Base-by-base conservation (phyloP, 2,329 filamentous ascomycete species). In the Pyricularia sp. region DNA sequence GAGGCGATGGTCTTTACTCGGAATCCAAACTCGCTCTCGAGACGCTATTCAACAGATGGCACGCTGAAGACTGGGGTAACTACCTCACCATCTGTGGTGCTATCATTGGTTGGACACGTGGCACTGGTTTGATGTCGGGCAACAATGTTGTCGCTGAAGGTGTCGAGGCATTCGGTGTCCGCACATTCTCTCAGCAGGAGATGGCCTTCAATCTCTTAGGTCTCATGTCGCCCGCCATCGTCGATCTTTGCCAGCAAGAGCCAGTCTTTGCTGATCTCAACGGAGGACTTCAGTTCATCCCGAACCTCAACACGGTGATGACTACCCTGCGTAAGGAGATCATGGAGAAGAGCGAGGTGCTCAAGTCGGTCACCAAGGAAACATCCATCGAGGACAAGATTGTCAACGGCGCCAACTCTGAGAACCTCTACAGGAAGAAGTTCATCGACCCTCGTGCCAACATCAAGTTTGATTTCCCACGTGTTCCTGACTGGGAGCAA, bases 121-220 rank as follows among this genome's bases (percentile, higher is more conserved):
- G 76, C 2, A 80, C 78, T 0, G 73, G 74, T 1, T 68, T 80
- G 12, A 99, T 99, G 93, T 90, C 89, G 70, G 93, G 90, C 73
- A 97, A 97, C 83, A 97, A 99, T 77, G 87, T 97, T 71, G 93
- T 97, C 69, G 94, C 94, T 44, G 93, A 97, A 76, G 94, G 93
- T 66, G 91, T 99, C 65, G 94, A 99, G 81, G 91, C 90, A 71
- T 94, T 96, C 70, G 94, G 94, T 72, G 94, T 97, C 30, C 92
- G 94, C 71, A 99, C 94, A 4, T 99, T 99, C 82, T 97, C 93
- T 10, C 94, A 97, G 79, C 92, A 96, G 75, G 94, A 99, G 78
- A 99, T 99, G 94, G 94, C 94, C 19, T 99, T 99, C 83, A 99
- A 99, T 78, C 79, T 99, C 69, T 85, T 99, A 60, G 93, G 94